Base-by-base conservation (phyloP, 352 stramenopile genomes). In the Pythium sukuiense region DNA sequence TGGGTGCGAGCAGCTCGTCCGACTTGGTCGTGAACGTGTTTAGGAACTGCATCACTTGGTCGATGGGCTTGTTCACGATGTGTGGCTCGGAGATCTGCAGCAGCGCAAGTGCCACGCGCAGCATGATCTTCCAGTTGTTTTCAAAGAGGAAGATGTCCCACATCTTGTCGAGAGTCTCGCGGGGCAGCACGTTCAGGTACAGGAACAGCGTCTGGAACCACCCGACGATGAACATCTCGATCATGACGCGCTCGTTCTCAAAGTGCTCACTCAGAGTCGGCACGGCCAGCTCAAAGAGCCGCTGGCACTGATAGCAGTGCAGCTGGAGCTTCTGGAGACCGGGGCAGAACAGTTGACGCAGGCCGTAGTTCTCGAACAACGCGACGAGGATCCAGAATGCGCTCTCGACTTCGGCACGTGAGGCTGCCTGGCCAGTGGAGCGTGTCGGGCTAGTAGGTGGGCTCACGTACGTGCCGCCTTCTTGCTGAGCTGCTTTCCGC, bases 121-220 rank as follows among this genome's bases (percentile, higher is more conserved):
- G 71, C 68, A 93, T 73, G 33, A 96, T 92, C 74, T 96, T 96
- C 81, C 81, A 93, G 68, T 79, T 93, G 60, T 88, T 90, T 43
- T 96, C 87, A 60, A 84, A 87, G 11, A 94, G 55, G 55, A 96
- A 94, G 16, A 96, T 81, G 49, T 96, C 86, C 87, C 87, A 96
- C n/a, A 96, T 84, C 50, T 81, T 76, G 66, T 94, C 74, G 33
- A 94, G 69, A 4, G 82, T 82, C 53, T 87, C 78, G 41, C 72
- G 65, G 11, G 87, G 87, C 18, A 96, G 72, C 65, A 90, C 87
- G 27, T 93, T 94, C 62, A 96, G 56, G 67, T 96, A 96, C 33
- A 95, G 71, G 59, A 91, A 96, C 30, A 96, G 58, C 37, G 87
- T 96, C 72, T 96, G 85, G 76, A 94, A 96, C 87, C 87, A 96